A percentile compares a stretch with the other conserved stretches of the same genome.
Conservation (phyloP, 148 eudicot genomes). For the Rheum nobile region DNA sequence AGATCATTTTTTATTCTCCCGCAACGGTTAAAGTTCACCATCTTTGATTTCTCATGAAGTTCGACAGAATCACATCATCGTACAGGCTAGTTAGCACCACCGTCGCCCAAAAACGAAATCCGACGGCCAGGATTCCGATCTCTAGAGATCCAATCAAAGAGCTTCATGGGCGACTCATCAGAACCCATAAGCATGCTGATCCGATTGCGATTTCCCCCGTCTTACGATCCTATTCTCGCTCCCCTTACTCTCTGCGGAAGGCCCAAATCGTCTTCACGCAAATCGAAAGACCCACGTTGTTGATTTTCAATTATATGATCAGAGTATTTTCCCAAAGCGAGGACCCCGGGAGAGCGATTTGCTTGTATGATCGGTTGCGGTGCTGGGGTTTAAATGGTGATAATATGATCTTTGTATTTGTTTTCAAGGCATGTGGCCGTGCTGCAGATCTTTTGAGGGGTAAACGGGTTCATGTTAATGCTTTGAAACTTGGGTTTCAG, state of each 20-base stretch:
- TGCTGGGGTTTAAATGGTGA: slow-evolving; percentile 35
- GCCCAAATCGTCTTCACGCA: slow-evolving; percentile 37
- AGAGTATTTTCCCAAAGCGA: slow-evolving; percentile 33
- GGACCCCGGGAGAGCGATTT: slow-evolving; percentile 29
- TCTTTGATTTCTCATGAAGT: slow-evolving; percentile 16
- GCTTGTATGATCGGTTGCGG: slow-evolving; percentile 34
- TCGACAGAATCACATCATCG: slow-evolving; percentile 21
- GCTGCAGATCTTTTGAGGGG: slow-evolving; percentile 32
- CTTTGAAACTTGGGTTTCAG: slow-evolving; percentile 46
- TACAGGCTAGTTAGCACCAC: slow-evolving; percentile 20
- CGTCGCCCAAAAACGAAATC: slow-evolving; percentile 2
- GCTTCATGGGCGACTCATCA: slow-evolving; percentile 45
- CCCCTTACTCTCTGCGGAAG: slow-evolving; percentile 30
- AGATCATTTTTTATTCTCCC: too few relatives aligned
- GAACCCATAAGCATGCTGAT: slow-evolving; percentile 36
- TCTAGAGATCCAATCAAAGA: slow-evolving; percentile 31
- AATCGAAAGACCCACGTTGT: slow-evolving; percentile 30
- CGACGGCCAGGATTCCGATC: slow-evolving; percentile 7
- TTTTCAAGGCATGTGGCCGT: slow-evolving; percentile 46
- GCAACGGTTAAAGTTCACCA: too few relatives aligned
- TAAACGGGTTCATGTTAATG: slow-evolving; percentile 31
- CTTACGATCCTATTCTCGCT: slow-evolving; percentile 37
- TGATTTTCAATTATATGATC: slow-evolving; percentile 42
- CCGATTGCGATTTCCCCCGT: slow-evolving; percentile 31
- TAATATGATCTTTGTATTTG: slow-evolving; percentile 40